These are phyloP conservation scores for Dipodascus albidus DNA, from an alignment of 805 yeast genomes.

Conservation along the genomic window DNA sequence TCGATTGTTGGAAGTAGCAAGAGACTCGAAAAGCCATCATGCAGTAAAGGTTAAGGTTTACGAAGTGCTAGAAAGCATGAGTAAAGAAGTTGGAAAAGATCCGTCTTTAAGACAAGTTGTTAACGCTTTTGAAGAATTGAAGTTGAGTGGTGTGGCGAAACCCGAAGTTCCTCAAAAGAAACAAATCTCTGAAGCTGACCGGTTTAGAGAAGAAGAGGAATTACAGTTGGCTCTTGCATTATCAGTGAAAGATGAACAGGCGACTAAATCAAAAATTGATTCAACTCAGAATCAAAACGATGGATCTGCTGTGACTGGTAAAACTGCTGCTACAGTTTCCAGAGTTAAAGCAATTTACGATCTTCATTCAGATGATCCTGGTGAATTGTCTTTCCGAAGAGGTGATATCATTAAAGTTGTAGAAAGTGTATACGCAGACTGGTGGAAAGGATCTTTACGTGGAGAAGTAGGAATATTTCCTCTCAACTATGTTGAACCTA, in stretches of 20 bases:
- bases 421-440: slow-evolving; percentile 80
- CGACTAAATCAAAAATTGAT: slow-evolving; percentile 4
- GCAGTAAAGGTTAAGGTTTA: slow-evolving; percentile 55
- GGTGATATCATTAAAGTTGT: slow-evolving; percentile 84
- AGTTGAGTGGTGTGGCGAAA: slow-evolving; percentile 23
- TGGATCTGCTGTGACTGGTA: slow-evolving; percentile 16
- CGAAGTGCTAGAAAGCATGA: slow-evolving; percentile 57
- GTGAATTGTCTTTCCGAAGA: slow-evolving; percentile 73
- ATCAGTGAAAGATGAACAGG: slow-evolving; percentile 29
- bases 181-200: slow-evolving; percentile 34
- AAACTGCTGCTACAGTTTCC: slow-evolving; percentile 32
- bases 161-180: slow-evolving; percentile 54
- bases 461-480: slow-evolving; percentile 88
- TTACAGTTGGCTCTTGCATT: slow-evolving; percentile 62
- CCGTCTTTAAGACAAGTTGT: slow-evolving; percentile 64
- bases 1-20: slow-evolving; percentile 36
- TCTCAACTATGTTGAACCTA: slow-evolving; percentile 75
- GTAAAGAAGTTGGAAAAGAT: slow-evolving; percentile 54
- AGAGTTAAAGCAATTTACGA: slow-evolving; percentile 83
- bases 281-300: slow-evolving; percentile 8
- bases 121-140: slow-evolving; percentile 44
- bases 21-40: slow-evolving; percentile 47
- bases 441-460: slow-evolving; percentile 86
- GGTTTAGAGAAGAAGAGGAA: slow-evolving; percentile 63
- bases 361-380: slow-evolving; percentile 64